Base-by-base conservation (phyloP, 202 grass and related monocot species). In the Elaeis oleifera region DNA sequence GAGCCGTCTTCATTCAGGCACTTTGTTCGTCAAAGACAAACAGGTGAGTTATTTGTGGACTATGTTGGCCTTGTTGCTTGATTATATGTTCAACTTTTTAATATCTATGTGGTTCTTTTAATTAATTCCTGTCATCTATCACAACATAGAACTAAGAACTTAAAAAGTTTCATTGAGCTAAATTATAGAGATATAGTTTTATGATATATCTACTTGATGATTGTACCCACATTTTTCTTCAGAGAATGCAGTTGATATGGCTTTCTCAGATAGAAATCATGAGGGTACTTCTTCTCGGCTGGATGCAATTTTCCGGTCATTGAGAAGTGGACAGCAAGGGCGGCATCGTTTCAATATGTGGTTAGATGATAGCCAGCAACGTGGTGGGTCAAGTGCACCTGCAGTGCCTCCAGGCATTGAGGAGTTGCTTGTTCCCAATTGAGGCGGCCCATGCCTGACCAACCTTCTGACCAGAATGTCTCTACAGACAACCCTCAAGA, bases 281-380 rank as follows among this genome's bases (percentile, higher is more conserved):
- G 94, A 99, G 70, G 89, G 71, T 77, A 94, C 71, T 74, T 94
- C 71, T 74, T 94, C 85, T 23, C 89, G 85, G 75, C 72, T 94
- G 71, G 94, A 99, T 80, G 84, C 94, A 52, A 99, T 89, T 81
- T 99, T 99, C 75, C 78, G 94, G 26, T 86, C 82, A 60, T 66
- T 99, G 64, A 79, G 88, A 75, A 89, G 78, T 76, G 79, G 78
- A 32, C 77, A 88, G 49, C 90, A 82, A 70, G 94, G 94, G 19
- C 89, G 94, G 19, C 89, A 99, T 70, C 85, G 88, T 22, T 94
- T 99, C 52, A 94, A 85, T 68, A 99, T 99, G 82, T 99, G 94
- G 94, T 70, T 94, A 50, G 88, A 99, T 75, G 88, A 89, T 51
- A 81, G 74, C 51, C 77, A 83, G 6, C 94, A 88, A 59, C 88